Conservation (phyloP, 306 rosid genomes). For the Sophora flavescens region DNA sequence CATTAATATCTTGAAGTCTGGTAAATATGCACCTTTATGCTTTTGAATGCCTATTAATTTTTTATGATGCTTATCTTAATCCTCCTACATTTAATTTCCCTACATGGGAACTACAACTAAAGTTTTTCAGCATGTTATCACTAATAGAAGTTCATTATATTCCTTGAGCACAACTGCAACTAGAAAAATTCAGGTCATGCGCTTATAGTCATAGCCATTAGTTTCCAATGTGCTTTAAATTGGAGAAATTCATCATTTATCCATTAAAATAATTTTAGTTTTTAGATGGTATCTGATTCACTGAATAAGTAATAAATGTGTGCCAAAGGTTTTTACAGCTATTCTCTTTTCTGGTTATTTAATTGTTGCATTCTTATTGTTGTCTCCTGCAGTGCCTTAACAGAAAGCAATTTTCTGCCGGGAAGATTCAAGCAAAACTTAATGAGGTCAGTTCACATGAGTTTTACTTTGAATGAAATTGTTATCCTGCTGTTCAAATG, state of each 20-base stretch:
- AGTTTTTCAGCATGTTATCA: slow-evolving; percentile 20
- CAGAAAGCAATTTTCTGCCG: slow-evolving; percentile 57
- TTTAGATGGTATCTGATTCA: slow-evolving; percentile 11
- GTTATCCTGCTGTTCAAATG: slow-evolving; percentile 22
- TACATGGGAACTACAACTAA: background rate
- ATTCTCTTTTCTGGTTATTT: background rate
- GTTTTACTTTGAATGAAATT: background rate
- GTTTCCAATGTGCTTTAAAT: slow-evolving; percentile 8
- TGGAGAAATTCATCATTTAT: background rate
- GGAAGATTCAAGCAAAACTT: slow-evolving; percentile 58
- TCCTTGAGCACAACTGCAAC: slow-evolving; percentile 6
- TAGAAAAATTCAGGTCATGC: slow-evolving; percentile 14
- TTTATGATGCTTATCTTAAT: background rate
- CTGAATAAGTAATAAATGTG: background rate
- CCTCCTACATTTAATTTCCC: background rate
- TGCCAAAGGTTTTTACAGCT: slow-evolving; percentile 25
- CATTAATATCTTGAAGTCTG: slow-evolving; percentile 1
- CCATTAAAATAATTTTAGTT: slow-evolving; percentile 10
- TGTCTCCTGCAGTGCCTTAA: slow-evolving; percentile 60
- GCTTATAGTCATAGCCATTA: slow-evolving; percentile 3
- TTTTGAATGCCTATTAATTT: background rate
- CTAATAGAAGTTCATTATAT: slow-evolving; percentile 8
- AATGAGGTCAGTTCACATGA: slow-evolving; percentile 47
- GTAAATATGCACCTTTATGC: slow-evolving; percentile 6
- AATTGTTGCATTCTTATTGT: slow-evolving; percentile 38